Percentiles rank a stretch among this genome's conserved stretches.
Conservation (phyloP, 2,329 filamentous ascomycete species). For the Fusarium circinatum region DNA sequence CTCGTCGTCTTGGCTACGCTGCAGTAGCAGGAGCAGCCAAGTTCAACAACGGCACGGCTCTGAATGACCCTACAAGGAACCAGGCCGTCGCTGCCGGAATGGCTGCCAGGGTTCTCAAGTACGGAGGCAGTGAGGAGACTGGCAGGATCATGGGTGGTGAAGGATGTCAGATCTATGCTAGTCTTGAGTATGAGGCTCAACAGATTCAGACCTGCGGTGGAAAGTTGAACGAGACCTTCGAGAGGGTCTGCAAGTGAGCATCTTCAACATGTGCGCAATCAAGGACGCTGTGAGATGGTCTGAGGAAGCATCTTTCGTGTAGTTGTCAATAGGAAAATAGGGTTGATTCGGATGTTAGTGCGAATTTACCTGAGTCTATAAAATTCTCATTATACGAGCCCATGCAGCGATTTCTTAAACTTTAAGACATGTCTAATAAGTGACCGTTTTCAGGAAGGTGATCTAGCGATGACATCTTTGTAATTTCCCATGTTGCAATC, state of each 20-base stretch:
- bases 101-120: conserved; percentile 25
- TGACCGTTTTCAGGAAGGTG: neutral
- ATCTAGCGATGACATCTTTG: neutral
- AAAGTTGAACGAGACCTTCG: neutral
- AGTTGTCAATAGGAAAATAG: neutral
- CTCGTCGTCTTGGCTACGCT: conserved; percentile 25
- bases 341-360: neutral
- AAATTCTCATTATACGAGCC: neutral
- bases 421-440: neutral
- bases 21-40: conserved; percentile 28
- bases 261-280: neutral
- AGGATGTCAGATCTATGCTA: conserved; percentile 31
- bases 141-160: conserved; percentile 28
- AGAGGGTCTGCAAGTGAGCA: neutral
- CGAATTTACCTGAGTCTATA: neutral
- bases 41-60: neutral
- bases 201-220: neutral
- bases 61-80: conserved; percentile 29
- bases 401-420: neutral
- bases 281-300: neutral
- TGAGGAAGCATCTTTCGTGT: neutral
- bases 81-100: conserved; percentile 18
- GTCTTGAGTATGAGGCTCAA: conserved; percentile 24
- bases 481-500: neutral
- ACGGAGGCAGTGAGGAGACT: conserved; percentile 18